Evolutionary conservation across 495 filamentous ascomycete species (phyloP), one percentile per base, ranked within the genome.

Genomic region (Neurospora tetrasperma): DNA sequence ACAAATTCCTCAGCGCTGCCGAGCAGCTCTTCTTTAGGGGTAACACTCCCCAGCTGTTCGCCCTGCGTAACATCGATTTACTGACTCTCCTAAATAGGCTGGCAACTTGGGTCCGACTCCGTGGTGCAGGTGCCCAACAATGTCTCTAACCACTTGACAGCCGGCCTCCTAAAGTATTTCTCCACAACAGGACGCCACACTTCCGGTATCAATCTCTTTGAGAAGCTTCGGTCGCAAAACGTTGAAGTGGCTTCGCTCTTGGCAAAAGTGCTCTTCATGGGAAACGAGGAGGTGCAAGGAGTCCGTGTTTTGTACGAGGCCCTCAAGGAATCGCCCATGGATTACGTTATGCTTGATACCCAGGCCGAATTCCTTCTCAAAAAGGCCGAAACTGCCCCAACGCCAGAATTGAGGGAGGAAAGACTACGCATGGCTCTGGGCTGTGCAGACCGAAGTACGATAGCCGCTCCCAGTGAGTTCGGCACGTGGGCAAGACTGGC

Each of bases 51-150:
- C 40, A n/a, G 12, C 8, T 41, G 5, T 48, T 16, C 20, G 3
- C 43, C 20, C 69, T 42, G 69, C 35, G 27, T 35, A 20, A 16
- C 27, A 5, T 27, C 35, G 59, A 18, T 46, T 18, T 46, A 69
- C 75, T 78, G 59, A 74, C 68, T 66, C 27, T 39, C 42, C 27
- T 38, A 54, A 97, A 62, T 75, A 97, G 94, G 95, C 70, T 94
- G 94, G 87, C 94, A 97, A 80, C 86, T 99, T 39, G 97, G 96
- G 70, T 98, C 96, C 14, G 96, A 99, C 78, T 94, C 96, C 1
- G 92, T 98, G 77, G 96, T 97, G 1, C 96, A 99, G 83, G 96
- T 98, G 3, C 96, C 96, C 2, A 98, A 97, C 76, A 90, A 93
- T 42, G 96, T 98, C 59, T 95, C 93, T n/a, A 99, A 99, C 79